Evolutionary conservation across 2,329 filamentous ascomycete species (phyloP).

Genomic region (Botrytis galanthina): DNA sequence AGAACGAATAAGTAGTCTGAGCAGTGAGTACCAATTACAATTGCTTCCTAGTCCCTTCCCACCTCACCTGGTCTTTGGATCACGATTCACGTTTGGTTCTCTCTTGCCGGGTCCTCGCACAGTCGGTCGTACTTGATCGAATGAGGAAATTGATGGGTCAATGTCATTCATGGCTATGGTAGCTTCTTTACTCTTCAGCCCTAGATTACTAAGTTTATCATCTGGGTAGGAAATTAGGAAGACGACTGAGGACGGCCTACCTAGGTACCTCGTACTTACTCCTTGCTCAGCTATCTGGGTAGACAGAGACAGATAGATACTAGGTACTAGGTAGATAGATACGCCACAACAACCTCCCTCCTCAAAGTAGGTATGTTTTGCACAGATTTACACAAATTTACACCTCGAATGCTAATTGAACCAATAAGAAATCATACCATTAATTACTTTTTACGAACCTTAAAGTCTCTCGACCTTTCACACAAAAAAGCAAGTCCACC

Average conservation of each 20-base stretch:
- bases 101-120: not conserved
- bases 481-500: not conserved
- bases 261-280: too few species aligned
- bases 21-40: not conserved
- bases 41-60: not conserved
- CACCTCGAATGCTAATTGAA: not conserved
- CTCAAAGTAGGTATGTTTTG: not conserved
- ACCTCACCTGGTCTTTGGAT: not conserved
- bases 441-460: not conserved
- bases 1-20: not conserved
- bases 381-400: not conserved
- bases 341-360: not conserved
- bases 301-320: not conserved
- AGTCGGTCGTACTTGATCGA: not conserved
- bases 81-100: not conserved
- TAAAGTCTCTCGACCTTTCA: not conserved
- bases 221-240: not conserved
- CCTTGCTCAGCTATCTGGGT: too few species aligned
- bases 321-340: not conserved
- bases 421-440: not conserved
- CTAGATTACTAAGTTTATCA: not conserved
- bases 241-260: too few species aligned
- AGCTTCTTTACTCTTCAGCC: not conserved
- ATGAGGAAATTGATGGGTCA: constrained; percentile 8
- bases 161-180: not conserved